phyloP scores from a whole-genome alignment of 306 rosid species.

The Lotus japonicus region DNA sequence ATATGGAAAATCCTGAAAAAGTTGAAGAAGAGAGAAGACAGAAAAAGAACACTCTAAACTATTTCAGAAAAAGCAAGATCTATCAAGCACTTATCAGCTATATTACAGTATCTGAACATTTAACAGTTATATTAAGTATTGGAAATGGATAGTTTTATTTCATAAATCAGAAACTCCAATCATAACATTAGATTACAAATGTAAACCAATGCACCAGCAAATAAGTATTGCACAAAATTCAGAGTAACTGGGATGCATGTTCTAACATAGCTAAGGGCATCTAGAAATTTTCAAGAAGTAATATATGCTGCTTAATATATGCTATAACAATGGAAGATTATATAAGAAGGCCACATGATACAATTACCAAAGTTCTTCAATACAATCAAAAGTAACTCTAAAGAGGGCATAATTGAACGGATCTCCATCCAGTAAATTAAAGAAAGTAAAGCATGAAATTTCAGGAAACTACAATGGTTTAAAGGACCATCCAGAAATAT shows the following conservation, averaged over 20 bases:
- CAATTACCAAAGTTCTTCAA: background rate
- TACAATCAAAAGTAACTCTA: background rate
- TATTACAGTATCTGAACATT: background rate
- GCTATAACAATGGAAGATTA: background rate
- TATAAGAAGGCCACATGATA: background rate
- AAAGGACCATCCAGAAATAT: background rate
- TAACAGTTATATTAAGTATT: slow-evolving; percentile 1
- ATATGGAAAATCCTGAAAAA: background rate
- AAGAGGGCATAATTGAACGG: slow-evolving; percentile 3
- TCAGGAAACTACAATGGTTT: background rate
- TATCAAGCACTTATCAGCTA: slow-evolving; percentile 9
- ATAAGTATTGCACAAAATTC: background rate
- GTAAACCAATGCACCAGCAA: background rate
- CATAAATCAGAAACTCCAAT: background rate
- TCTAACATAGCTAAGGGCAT: background rate
- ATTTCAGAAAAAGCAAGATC: background rate
- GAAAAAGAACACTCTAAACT: background rate
- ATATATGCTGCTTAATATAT: background rate
- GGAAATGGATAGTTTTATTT: background rate
- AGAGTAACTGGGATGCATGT: background rate
- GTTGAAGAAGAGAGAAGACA: background rate
- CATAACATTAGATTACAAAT: background rate
- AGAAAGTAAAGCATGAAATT: background rate
- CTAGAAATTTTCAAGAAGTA: background rate
- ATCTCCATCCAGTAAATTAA: background rate